Evolutionary conservation across 2,329 filamentous ascomycete species (phyloP).

Genomic region (Calonectria crousiana): DNA sequence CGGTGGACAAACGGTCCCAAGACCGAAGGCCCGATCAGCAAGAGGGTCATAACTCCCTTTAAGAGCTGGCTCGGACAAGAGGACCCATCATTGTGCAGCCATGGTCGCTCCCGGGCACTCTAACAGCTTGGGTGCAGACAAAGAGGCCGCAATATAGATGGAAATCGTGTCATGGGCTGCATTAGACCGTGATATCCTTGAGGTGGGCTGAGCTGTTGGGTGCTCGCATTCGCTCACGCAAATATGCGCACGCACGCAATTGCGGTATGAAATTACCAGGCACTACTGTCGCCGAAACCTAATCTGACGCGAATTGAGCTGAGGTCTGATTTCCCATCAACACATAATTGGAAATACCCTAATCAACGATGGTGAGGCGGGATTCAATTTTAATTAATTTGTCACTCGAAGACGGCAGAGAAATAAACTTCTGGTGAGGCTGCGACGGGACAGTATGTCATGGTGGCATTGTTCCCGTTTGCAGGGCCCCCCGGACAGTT

Average conservation of each 20-base stretch:
- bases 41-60: background rate
- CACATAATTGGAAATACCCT: background rate
- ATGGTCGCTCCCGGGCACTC: background rate
- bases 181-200: background rate
- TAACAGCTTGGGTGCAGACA: background rate
- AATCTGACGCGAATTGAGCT: background rate
- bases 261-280: background rate
- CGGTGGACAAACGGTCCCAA: background rate
- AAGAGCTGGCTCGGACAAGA: background rate
- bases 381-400: conserved; percentile 8
- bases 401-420: background rate
- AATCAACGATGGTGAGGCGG: background rate
- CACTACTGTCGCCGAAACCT: background rate
- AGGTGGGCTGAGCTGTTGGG: background rate
- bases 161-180: conserved; percentile 18
- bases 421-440: background rate
- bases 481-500: conserved; percentile 11
- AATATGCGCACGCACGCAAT: background rate
- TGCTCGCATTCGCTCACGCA: background rate
- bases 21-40: background rate
- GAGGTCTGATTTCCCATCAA: background rate
- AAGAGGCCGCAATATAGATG: background rate
- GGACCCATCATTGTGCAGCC: background rate
- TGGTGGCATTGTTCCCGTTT: background rate
- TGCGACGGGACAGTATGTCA: background rate